Evolutionary conservation across 495 filamentous ascomycete species (phyloP), one percentile per base, ranked within the genome.

Genomic region (Daldinia vernicosa): DNA sequence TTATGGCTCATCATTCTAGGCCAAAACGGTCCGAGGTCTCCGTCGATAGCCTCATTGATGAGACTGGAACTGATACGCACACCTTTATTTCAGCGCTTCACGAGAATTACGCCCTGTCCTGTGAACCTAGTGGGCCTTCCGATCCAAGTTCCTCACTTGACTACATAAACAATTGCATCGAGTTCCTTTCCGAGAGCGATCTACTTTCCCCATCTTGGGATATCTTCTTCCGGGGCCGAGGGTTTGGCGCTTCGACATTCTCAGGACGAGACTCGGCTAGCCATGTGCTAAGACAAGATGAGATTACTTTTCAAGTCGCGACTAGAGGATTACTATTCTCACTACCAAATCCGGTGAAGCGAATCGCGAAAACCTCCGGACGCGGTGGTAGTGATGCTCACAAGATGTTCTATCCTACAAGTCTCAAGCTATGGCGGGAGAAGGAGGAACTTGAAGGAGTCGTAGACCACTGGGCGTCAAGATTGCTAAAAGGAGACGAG

Each of bases 51-150:
- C 82, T 99, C 28, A 87, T 94, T 19, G 91, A 97, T 67, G 94
- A 97, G 77, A 92, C 91, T 3, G 95, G 95, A 6, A 96, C 94
- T 2, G 95, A 98, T 74, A 89, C 88, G 0, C 85, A 89, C 60
- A 98, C 94, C 0, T 97, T 98, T 75, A 88, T 97, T 59, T 89
- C 91, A n/a, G 92, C 93, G 1, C 81, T 99, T 9, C 95, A 99
- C 76, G 95, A 99, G 73, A 99, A 99, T 75, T 98, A 95, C 71
- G 84, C 91, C 1, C 81, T 91, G 6, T 98, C 95, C 0, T 97
- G 95, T 74, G 87, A 90, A 61, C 85, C 88, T 11, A 79, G 77
- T n/a, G 77, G 80, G 4, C 79, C 80, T 9, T 73, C 79, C 5
- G 83, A 85, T 62, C 73, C 77, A 1, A 78, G 81, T 37, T 81